Percentiles rank a stretch among this genome's conserved stretches.
Evolutionary conservation across 2,329 filamentous ascomycete genomes (phyloP).

Genomic region (Penicillium sp.): DNA sequence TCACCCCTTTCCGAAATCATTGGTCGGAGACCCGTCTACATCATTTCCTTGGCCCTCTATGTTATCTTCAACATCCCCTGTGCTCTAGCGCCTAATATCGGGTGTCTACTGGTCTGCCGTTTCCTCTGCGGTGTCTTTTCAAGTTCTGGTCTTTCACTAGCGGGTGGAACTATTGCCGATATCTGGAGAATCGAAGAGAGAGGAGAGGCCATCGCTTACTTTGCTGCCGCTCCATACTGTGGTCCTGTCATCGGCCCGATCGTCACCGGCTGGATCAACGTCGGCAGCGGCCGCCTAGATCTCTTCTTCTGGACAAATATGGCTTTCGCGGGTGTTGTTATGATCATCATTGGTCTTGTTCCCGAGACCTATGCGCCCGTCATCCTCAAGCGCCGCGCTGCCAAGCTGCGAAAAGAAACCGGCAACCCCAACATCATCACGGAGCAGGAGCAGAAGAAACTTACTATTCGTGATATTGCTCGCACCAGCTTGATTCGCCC

Average conservation of each 20-base stretch:
- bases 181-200: slow-evolving; percentile 75
- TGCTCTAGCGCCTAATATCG: slow-evolving; percentile 33
- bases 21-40: slow-evolving; percentile 33
- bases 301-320: slow-evolving; percentile 36
- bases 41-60: slow-evolving; percentile 33
- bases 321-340: slow-evolving; percentile 28
- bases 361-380: slow-evolving; percentile 38
- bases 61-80: slow-evolving; percentile 38
- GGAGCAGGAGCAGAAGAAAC: slow-evolving; percentile 30
- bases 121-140: slow-evolving; percentile 34
- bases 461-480: slow-evolving; percentile 42
- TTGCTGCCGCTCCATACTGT: slow-evolving; percentile 74
- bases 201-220: slow-evolving; percentile 78
- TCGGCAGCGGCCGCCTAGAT: slow-evolving; percentile 29
- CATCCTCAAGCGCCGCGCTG: slow-evolving; percentile 35
- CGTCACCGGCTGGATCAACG: slow-evolving; percentile 68
- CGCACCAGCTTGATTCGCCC: slow-evolving; percentile 70
- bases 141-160: slow-evolving; percentile 28
- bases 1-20: slow-evolving; percentile 33
- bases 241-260: slow-evolving; percentile 72
- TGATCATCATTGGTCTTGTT: slow-evolving; percentile 24
- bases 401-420: slow-evolving; percentile 32
- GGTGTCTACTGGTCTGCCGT: slow-evolving; percentile 27
- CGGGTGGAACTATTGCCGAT: slow-evolving; percentile 48
- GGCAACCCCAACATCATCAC: slow-evolving; percentile 33